Evolutionary conservation across 345 rosid species (phyloP).

Genomic region (Ceriops tagal): DNA sequence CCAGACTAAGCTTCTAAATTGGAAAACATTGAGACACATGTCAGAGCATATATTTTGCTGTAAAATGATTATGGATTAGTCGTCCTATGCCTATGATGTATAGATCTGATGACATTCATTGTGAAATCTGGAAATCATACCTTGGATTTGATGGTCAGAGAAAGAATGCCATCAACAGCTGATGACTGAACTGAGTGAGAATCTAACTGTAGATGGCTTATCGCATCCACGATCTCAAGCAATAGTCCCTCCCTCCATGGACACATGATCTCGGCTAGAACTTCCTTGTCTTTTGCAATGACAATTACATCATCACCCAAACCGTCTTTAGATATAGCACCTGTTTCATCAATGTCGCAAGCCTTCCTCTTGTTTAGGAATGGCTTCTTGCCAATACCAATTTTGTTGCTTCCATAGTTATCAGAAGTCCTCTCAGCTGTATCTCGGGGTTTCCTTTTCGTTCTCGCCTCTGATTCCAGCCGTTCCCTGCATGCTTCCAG

Average conservation of each 20-base stretch:
- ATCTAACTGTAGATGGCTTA: slow-evolving; percentile 60
- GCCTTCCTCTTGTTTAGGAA: slow-evolving; percentile 57
- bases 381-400: slow-evolving; percentile 23
- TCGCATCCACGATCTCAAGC: slow-evolving; percentile 72
- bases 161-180: slow-evolving; percentile 54
- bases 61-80: neutral
- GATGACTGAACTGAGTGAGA: slow-evolving; percentile 78
- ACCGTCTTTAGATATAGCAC: slow-evolving; percentile 33
- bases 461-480: slow-evolving; percentile 33
- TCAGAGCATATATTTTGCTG: neutral
- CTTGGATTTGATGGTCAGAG: slow-evolving; percentile 61
- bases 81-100: neutral
- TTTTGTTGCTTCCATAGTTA: slow-evolving; percentile 40
- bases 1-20: neutral
- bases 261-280: slow-evolving; percentile 62
- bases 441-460: slow-evolving; percentile 45
- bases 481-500: slow-evolving; percentile 46
- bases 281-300: slow-evolving; percentile 42
- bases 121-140: slow-evolving; percentile 29
- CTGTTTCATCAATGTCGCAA: slow-evolving; percentile 31
- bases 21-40: neutral
- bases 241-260: slow-evolving; percentile 75
- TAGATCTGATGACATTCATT: neutral
- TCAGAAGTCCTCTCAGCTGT: slow-evolving; percentile 59
- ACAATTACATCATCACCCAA: slow-evolving; percentile 40